phyloP scores from a whole-genome alignment of 495 filamentous ascomycete genomes.

The Staphylotrichum tortipilum region DNA sequence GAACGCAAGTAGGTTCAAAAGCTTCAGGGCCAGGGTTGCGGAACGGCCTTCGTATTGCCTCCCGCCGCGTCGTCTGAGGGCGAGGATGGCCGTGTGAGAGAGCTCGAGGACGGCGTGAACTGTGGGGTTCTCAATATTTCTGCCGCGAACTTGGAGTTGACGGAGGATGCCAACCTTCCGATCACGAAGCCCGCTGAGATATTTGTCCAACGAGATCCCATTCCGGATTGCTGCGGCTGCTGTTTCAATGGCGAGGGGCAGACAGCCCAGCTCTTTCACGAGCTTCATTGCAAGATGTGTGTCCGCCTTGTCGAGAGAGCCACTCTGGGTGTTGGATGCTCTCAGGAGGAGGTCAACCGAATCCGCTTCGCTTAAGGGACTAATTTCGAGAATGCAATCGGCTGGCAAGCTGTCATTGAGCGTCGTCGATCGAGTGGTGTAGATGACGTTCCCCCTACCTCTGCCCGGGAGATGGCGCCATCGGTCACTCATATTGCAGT shows the following conservation, averaged over 20 bases:
- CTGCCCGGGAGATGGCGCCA: background rate
- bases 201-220: background rate
- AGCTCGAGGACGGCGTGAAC: constrained; percentile 17
- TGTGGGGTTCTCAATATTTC: background rate
- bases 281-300: background rate
- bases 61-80: background rate
- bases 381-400: constrained; percentile 2
- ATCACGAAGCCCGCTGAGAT: background rate
- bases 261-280: constrained; percentile 10
- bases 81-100: constrained; percentile 2
- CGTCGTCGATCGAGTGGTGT: constrained; percentile 6
- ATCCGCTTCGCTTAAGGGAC: constrained; percentile 3
- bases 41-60: background rate
- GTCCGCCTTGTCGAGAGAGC: too few species aligned
- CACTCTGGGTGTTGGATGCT: background rate
- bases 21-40: constrained; percentile 7
- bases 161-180: constrained; percentile 3
- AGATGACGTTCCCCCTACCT: constrained; percentile 13
- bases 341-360: constrained; percentile 13
- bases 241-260: constrained; percentile 19
- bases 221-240: constrained; percentile 12
- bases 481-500: constrained; percentile 3
- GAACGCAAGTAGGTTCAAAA: constrained; percentile 12
- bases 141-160: background rate
- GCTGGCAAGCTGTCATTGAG: background rate